Conservation (phyloP, 352 stramenopile species). For the Phytophthora lateralis region DNA sequence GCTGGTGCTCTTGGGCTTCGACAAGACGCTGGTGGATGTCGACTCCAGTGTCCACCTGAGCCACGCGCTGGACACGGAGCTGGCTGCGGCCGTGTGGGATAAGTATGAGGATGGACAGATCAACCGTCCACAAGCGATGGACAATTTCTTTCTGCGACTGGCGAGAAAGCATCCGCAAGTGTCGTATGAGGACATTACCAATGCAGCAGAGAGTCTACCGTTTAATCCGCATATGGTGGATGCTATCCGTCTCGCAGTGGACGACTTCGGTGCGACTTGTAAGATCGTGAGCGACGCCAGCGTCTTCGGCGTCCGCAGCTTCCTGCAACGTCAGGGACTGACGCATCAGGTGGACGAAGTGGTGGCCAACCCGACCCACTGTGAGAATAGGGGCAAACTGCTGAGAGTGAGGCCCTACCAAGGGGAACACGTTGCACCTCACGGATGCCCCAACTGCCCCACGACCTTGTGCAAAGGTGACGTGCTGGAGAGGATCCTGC, state of each 20-base stretch:
- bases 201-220: constrained; percentile 36
- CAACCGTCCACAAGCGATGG: constrained; percentile 32
- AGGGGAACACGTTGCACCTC: constrained; percentile 25
- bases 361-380: constrained; percentile 43
- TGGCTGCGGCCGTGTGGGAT: constrained; percentile 27
- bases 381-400: constrained; percentile 19
- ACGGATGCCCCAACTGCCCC: constrained; percentile 52
- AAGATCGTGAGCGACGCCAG: constrained; percentile 60
- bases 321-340: constrained; percentile 42
- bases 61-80: constrained; percentile 34
- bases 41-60: constrained; percentile 52
- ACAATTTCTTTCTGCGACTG: constrained; percentile 40
- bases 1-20: constrained; percentile 62
- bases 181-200: constrained; percentile 29
- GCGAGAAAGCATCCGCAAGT: constrained; percentile 28
- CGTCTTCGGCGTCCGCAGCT: constrained; percentile 52
- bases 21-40: constrained; percentile 50
- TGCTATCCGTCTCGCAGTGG: constrained; percentile 46
- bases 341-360: constrained; percentile 38
- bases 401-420: constrained; percentile 52
- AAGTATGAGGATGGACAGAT: constrained; percentile 1
- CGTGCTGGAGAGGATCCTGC: constrained; percentile 46
- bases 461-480: constrained; percentile 69
- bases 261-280: constrained; percentile 35
- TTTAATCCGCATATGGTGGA: constrained; percentile 48